phyloP scores from a whole-genome alignment of 2,329 filamentous ascomycete genomes.

The Coniochaeta sp. region DNA sequence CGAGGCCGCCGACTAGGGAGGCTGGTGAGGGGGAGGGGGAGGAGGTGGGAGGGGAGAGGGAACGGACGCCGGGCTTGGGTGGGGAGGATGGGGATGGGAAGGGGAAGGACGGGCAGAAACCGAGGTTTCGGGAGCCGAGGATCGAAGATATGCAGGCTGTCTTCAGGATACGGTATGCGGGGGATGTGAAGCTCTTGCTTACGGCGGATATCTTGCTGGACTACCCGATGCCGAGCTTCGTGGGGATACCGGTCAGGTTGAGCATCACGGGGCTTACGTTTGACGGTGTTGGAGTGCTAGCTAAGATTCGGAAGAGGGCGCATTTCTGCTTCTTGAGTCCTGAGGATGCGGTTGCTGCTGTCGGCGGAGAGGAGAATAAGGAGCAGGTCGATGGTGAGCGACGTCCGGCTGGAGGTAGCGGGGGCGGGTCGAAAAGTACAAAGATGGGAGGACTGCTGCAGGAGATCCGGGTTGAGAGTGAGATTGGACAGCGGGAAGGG shows the following conservation, averaged over 20 bases:
- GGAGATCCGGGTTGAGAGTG: conserved; percentile 93
- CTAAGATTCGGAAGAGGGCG: conserved; percentile 79
- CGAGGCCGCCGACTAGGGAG: conserved; percentile 52
- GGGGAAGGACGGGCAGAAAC: conserved; percentile 7
- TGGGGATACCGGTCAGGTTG: conserved; percentile 86
- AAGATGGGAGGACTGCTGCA: conserved; percentile 71
- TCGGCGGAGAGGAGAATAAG: conserved; percentile 39
- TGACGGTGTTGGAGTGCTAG: conserved; percentile 87
- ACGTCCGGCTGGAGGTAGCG: conserved; percentile 18
- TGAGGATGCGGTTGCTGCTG: conserved; percentile 75
- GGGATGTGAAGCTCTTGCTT: conserved; percentile 78
- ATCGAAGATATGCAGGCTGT: conserved; percentile 89
- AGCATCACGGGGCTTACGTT: conserved; percentile 94
- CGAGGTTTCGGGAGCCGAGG: conserved; percentile 59
- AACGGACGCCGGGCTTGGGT: conserved; percentile 5
- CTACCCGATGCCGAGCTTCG: conserved; percentile 97
- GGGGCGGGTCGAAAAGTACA: conserved; percentile 11
- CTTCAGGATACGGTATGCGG: conserved; percentile 81
- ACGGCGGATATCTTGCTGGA: conserved; percentile 94
- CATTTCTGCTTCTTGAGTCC: conserved; percentile 93
- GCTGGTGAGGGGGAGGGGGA: conserved; percentile 28
- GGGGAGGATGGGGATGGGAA: background rate
- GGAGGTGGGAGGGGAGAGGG: background rate
- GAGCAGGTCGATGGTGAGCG: conserved; percentile 22
- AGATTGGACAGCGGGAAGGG: conserved; percentile 87